Evolutionary conservation across 1,139 yeast genomes (phyloP), one percentile per base, ranked within the genome.

Genomic region (Yamadazyma atlantica): DNA sequence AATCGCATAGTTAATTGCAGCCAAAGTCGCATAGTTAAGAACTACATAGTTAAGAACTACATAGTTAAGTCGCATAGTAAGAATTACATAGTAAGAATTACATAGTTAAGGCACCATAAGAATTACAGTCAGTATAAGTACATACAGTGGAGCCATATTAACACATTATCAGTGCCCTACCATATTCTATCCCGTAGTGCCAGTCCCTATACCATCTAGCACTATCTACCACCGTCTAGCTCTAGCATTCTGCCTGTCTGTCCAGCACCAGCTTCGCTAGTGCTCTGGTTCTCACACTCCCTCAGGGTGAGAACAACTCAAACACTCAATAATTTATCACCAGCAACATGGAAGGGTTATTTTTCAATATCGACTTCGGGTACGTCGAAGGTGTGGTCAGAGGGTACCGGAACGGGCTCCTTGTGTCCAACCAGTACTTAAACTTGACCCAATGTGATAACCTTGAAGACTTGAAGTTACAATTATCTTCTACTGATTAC

Each of bases 361-460:
- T 45, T 39, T 92, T 92, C 66, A 92, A 92, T 66, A 72, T 89
- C 45, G 89, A 90, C 62, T 69, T 78, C 61, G 98, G 98, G 21
- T 94, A 77, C 66, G 76, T 92, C 50, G 99, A 94, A 66, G 98
- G 92, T 29, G 78, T 94, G 27, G 95, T 90, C 31, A 82, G 98
- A 55, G 98, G 98, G 8, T 88, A 89, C 71, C 80, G 92, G 54
- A 82, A 85, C 44, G 96, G 96, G 2, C 73, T 94, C 29, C 62
- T 94, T 36, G 79, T 83, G 5, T 64, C 78, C 29, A 78, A 83
- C 49, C 97, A 89, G 62, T 94, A 94, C 61, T 74, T 85, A 56
- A 92, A 92, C 64, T 69, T 94, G 57, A 87, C 97, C 9, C 99
- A 94, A 62, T 94, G 98, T 66, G 98, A 92, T 55, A 81, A 86